Evolutionary conservation across 164 flowering plant genomes (phyloP).

Genomic region (Euptelea pleiosperma): DNA sequence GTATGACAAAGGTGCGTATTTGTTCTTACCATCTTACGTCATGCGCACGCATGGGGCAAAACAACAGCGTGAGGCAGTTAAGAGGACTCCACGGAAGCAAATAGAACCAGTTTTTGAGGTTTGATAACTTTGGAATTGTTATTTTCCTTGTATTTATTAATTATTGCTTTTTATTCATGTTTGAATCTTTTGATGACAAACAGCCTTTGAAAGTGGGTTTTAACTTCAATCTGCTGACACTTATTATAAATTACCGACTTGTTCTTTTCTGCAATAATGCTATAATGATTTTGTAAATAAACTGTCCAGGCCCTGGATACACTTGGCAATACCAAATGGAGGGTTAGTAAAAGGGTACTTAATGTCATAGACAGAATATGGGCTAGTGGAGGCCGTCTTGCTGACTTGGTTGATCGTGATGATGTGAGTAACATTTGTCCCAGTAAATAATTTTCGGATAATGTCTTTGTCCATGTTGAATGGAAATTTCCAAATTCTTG

Average conservation of each 20-base stretch:
- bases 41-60: conserved; percentile 93
- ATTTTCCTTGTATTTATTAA: not conserved
- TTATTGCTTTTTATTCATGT: not conserved
- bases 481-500: not conserved
- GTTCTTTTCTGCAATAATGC: not conserved
- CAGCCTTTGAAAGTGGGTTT: not conserved
- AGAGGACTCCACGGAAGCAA: conserved; percentile 49
- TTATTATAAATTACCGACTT: too few relatives aligned
- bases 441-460: not conserved
- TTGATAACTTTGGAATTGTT: conserved; percentile 4
- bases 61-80: conserved; percentile 74
- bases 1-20: conserved; percentile 78
- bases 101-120: conserved; percentile 78
- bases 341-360: conserved; percentile 80
- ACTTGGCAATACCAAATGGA: conserved; percentile 91
- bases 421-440: conserved; percentile 55
- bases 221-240: not conserved
- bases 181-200: not conserved
- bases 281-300: conserved; percentile 4
- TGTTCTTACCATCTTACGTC: conserved; percentile 76
- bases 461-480: not conserved
- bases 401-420: conserved; percentile 69
- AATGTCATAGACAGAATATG: conserved; percentile 78
- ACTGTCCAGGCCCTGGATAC: conserved; percentile 82
- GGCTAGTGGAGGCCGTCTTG: conserved; percentile 88